Evolutionary conservation across 2,329 filamentous ascomycete species (phyloP).

Genomic region (Microcyclosporella mali): DNA sequence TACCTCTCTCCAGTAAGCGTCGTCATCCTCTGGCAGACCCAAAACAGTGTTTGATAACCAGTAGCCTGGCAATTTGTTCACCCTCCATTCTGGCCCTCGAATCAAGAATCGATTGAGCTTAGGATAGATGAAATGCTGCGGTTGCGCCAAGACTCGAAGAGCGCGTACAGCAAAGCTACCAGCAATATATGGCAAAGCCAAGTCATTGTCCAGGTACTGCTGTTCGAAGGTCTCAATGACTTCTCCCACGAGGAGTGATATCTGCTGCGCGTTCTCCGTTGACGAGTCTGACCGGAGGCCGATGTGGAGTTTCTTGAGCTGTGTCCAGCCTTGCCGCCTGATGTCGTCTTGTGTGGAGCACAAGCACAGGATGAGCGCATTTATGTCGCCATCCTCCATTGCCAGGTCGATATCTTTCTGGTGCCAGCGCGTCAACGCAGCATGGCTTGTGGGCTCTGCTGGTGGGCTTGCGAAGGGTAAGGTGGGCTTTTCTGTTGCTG

Average conservation of each 20-base stretch:
- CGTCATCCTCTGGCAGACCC: slow-evolving; percentile 66
- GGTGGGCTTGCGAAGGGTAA: slow-evolving; percentile 33
- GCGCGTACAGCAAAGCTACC: slow-evolving; percentile 68
- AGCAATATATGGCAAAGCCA: slow-evolving; percentile 60
- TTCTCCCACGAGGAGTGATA: slow-evolving; percentile 75
- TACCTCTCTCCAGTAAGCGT: slow-evolving; percentile 65
- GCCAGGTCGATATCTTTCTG: slow-evolving; percentile 72
- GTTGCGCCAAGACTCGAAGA: slow-evolving; percentile 58
- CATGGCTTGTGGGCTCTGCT: slow-evolving; percentile 39
- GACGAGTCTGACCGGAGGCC: slow-evolving; percentile 58
- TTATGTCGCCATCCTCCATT: slow-evolving; percentile 68
- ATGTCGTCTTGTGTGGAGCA: slow-evolving; percentile 69
- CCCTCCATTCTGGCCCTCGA: slow-evolving; percentile 67
- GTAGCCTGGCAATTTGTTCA: slow-evolving; percentile 50
- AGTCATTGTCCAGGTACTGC: slow-evolving; percentile 41
- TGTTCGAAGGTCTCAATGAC: slow-evolving; percentile 61
- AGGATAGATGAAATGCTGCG: slow-evolving; percentile 4
- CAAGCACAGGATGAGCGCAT: slow-evolving; percentile 66
- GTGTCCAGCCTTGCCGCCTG: slow-evolving; percentile 68
- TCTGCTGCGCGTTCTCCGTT: slow-evolving; percentile 68
- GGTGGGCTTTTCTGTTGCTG: not conserved
- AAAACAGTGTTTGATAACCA: slow-evolving; percentile 66
- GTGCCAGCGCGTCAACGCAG: slow-evolving; percentile 57
- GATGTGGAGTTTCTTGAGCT: slow-evolving; percentile 57
- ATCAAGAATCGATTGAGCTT: slow-evolving; percentile 72